Evolutionary conservation across 2,329 filamentous ascomycete species (phyloP).

Genomic region (Apiospora rasikravindrae): DNA sequence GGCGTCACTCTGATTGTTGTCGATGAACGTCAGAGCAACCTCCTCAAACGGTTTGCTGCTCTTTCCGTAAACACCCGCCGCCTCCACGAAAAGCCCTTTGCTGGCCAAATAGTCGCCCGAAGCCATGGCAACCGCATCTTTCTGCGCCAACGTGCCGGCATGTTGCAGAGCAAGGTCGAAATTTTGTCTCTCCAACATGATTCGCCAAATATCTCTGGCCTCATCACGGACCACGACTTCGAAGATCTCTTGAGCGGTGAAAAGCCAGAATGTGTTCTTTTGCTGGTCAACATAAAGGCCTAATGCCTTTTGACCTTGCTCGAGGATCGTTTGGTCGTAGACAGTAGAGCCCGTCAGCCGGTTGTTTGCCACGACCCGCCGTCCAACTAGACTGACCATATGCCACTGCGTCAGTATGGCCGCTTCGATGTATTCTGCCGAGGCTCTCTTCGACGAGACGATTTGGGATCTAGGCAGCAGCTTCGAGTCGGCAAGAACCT

Average conservation of each 20-base stretch:
- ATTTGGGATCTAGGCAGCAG: slow-evolving; percentile 78
- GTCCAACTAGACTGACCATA: slow-evolving; percentile 81
- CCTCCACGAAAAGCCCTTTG: slow-evolving; percentile 83
- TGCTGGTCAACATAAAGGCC: slow-evolving; percentile 87
- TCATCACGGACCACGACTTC: slow-evolving; percentile 92
- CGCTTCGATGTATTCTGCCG: slow-evolving; percentile 76
- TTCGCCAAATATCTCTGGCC: slow-evolving; percentile 91
- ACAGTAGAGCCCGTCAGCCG: slow-evolving; percentile 84
- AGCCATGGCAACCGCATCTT: slow-evolving; percentile 87
- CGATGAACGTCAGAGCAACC: slow-evolving; percentile 88
- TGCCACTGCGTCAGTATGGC: slow-evolving; percentile 94
- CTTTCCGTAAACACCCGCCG: slow-evolving; percentile 87
- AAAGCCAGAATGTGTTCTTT: slow-evolving; percentile 97
- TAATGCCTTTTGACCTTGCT: slow-evolving; percentile 78
- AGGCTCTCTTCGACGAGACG: slow-evolving; percentile 66
- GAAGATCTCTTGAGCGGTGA: slow-evolving; percentile 88
- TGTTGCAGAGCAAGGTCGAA: slow-evolving; percentile 89
- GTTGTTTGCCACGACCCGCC: slow-evolving; percentile 83
- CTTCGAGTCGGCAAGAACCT: slow-evolving; percentile 79
- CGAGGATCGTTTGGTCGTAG: slow-evolving; percentile 86
- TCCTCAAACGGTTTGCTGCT: slow-evolving; percentile 98
- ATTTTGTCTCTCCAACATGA: slow-evolving; percentile 84
- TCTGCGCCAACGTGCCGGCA: slow-evolving; percentile 79
- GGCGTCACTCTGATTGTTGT: slow-evolving; percentile 88
- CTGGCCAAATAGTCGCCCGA: slow-evolving; percentile 87